Base-by-base conservation (phyloP, 495 filamentous ascomycete species). In the Lepraria neglecta region DNA sequence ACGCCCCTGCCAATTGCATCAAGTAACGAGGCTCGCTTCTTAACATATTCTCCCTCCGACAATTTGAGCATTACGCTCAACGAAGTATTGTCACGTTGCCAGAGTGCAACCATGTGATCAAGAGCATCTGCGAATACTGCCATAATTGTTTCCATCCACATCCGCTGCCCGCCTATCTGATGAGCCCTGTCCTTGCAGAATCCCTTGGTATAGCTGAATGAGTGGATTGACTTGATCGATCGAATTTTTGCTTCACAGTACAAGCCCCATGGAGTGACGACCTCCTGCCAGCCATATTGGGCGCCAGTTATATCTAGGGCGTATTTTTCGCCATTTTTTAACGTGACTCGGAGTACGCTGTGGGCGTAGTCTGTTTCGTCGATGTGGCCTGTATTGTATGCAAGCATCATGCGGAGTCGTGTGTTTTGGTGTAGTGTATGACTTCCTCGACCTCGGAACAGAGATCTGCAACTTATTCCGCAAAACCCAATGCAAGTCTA, bases 301-400 rank as follows among this genome's bases (percentile, higher is more conserved):
- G 56, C 56, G 4, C 56, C 56, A 28, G 56, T 42, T 30, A 58
- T 46, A 11, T 58, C 56, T 6, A 58, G 0, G 17, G 31, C 44
- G 14, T 38, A 58, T 0, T 14, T 27, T 3, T 58, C 43, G 15
- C n/a, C 56, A 15, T 35, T 47, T 42, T 24, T 58, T 3, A 15
- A 19, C 11, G 42, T 47, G 14, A 58, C n/a, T 35, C 56, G 42
- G 9, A 58, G 10, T 2, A 58, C 19, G 28, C 24, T 35, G 43
- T 58, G 56, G 6, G 2, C 1, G 21, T 58, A 58, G n/a, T 58
- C 56, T 0, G 56, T 58, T 14, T 4, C 30, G 4, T 58, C 56
- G 3, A 58, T 21, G 4, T 0, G 53, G 17, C 17, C 27, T 11
- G 19, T 31, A 17, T 31, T 15, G 56, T 46, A 58, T 14, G 33